Evolutionary conservation across 441 rosid species (phyloP), one percentile per base, ranked within the genome.

Genomic region (Melastoma candidum): DNA sequence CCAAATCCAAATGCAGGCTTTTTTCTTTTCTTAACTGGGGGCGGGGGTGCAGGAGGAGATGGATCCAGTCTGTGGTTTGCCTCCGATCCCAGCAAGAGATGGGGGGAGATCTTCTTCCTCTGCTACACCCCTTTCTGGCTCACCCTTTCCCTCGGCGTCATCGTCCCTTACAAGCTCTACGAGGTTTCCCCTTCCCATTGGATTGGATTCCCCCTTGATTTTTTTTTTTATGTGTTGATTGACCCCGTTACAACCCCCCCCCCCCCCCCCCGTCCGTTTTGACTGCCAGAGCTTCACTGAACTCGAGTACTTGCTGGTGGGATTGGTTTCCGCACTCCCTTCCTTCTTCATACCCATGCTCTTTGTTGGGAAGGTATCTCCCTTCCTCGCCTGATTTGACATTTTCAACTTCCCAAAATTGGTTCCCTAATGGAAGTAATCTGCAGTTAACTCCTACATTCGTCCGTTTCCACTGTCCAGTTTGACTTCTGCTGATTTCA

Each of bases 51-150:
- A 36, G 41, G 41, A 36, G 8, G 8, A 4, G 8, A 6, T 36
- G 8, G 56, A 58, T 46, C 68, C 44, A 80, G 86, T 55, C 70
- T 75, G 57, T 92, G 98, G 98, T 46, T 92, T 51, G 80, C 98
- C 44, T n/a, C 82, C 6, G 78, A 84, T 59, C 84, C 86, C 12
- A 92, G 97, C 54, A 92, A 88, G 75, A 77, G 92, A 82, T 92
- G 97, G 98, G 98, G 80, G 11, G 98, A 88, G 64, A 79, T 88
- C 55, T 92, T 92, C 77, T 88, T 92, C 65, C 90, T 92, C 47
- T 69, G 71, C 58, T 92, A 88, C 64, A 88, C 98, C 67, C 98
- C 97, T 0, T 92, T 92, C 63, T 92, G 98, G 98, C 98, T 92
- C 49, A 82, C 94, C 68, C 92, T 92, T 27, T 82, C 79, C 47